phyloP scores from a whole-genome alignment of 257 asterid species.

The Forsythia viridissima region DNA sequence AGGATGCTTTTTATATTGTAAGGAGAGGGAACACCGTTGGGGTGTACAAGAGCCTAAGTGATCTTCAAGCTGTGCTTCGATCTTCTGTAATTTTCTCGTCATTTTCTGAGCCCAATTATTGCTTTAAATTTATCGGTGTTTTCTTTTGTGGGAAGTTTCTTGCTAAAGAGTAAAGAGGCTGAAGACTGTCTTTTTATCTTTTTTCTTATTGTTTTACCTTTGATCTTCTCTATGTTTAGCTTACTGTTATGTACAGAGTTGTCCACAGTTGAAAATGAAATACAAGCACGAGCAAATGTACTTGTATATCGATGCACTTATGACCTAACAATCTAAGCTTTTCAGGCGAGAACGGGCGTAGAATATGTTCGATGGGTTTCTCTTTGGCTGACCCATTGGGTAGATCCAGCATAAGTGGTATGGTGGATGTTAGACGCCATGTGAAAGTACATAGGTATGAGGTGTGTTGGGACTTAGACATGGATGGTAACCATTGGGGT shows the following conservation, averaged over 20 bases:
- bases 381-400: no score
- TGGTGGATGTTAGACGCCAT: no score
- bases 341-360: no score
- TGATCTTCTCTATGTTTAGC: background rate
- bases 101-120: background rate
- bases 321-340: background rate
- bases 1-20: slow-evolving; percentile 53
- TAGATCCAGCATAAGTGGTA: no score
- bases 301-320: background rate
- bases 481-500: no score
- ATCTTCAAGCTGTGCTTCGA: slow-evolving; percentile 43
- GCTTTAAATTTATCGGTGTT: background rate
- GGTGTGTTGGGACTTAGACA: no score
- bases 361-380: no score
- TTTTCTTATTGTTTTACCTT: background rate
- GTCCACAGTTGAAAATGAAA: background rate
- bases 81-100: slow-evolving; percentile 40
- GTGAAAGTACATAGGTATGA: no score
- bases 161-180: background rate
- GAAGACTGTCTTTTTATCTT: background rate
- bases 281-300: background rate
- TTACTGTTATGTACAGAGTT: background rate
- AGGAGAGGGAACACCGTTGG: slow-evolving; percentile 44
- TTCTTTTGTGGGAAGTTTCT: background rate
- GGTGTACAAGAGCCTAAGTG: slow-evolving; percentile 53